Conservation (phyloP, 768 basidiomycete genomes). For the Neoboletus magnificus region DNA sequence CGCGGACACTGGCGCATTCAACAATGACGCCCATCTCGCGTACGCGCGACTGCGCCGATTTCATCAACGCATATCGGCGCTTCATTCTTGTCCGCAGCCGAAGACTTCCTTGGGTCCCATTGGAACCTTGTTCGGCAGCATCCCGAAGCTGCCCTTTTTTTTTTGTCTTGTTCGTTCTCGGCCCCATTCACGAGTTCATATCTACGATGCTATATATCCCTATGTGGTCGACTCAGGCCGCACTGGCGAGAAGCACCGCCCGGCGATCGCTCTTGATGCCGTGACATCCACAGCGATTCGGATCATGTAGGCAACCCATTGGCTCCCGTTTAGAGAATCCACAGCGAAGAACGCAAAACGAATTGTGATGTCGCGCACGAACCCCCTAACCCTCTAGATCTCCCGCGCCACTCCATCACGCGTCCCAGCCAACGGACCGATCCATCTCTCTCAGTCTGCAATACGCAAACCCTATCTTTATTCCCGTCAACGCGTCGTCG, state of each 20-base stretch:
- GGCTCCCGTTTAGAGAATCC: background rate
- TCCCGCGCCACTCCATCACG: background rate
- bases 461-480: constrained; percentile 2
- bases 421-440: background rate
- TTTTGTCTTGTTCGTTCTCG: background rate
- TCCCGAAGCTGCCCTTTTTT: background rate
- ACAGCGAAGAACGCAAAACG: background rate
- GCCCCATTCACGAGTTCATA: constrained; percentile 5
- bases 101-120: background rate
- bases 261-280: constrained; percentile 19
- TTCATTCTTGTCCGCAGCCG: constrained; percentile 2
- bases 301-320: background rate
- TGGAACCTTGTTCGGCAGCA: constrained; percentile 3
- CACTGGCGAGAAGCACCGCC: constrained; percentile 2
- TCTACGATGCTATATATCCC: constrained; percentile 9
- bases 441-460: background rate
- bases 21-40: constrained; percentile 19
- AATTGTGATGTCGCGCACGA: background rate
- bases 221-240: constrained; percentile 9
- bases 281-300: background rate
- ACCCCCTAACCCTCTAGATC: background rate
- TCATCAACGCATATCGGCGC: constrained; percentile 3
- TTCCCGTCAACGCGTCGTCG: background rate
- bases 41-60: constrained; percentile 15
- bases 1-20: constrained; percentile 3